Evolutionary conservation across 2,329 filamentous ascomycete species (phyloP).

Genomic region (Purpureocillium lavendulum): DNA sequence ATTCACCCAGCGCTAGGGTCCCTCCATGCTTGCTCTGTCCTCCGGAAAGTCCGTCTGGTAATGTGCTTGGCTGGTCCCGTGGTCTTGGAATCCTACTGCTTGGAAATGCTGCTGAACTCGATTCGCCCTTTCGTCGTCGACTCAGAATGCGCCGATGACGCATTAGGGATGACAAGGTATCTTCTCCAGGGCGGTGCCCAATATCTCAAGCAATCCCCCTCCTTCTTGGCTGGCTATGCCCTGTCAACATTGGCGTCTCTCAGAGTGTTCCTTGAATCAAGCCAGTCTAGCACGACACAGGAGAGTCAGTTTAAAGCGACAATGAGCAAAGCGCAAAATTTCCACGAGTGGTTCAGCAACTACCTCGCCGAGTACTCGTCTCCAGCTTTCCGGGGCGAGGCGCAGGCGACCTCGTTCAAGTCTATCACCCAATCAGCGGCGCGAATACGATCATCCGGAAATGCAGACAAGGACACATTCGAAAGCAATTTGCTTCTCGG

Average conservation of each 20-base stretch:
- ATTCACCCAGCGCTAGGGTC: conserved; percentile 80
- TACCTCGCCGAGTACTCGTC: conserved; percentile 59
- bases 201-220: conserved; percentile 58
- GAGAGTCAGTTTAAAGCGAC: conserved; percentile 75
- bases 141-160: conserved; percentile 82
- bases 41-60: conserved; percentile 78
- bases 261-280: conserved; percentile 64
- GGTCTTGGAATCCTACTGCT: conserved; percentile 69
- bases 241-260: conserved; percentile 74
- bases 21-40: conserved; percentile 74
- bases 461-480: conserved; percentile 58
- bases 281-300: conserved; percentile 73
- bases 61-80: conserved; percentile 67
- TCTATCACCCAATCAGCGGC: conserved; percentile 62
- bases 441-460: conserved; percentile 58
- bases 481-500: conserved; percentile 76
- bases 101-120: conserved; percentile 84
- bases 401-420: conserved; percentile 49
- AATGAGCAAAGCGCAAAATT: conserved; percentile 64
- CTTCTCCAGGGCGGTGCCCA: conserved; percentile 59
- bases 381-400: conserved; percentile 36
- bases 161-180: conserved; percentile 79
- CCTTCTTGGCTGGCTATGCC: conserved; percentile 73
- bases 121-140: conserved; percentile 73
- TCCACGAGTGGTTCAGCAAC: conserved; percentile 69